Conservation (phyloP, 768 basidiomycete species). For the Russula abietina region DNA sequence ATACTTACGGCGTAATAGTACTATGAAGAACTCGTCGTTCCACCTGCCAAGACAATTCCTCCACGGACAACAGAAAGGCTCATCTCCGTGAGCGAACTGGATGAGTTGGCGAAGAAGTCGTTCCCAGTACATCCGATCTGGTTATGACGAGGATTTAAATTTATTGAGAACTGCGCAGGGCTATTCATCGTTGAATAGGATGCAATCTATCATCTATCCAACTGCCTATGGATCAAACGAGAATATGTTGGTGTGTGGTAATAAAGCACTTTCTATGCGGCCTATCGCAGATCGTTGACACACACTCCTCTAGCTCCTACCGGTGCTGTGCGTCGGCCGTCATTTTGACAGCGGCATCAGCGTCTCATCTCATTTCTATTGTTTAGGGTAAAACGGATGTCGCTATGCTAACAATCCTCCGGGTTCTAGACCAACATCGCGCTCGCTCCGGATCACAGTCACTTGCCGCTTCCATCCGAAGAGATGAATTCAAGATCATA, state of each 20-base stretch:
- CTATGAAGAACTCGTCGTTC: conserved; percentile 85
- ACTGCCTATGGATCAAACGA: conserved; percentile 94
- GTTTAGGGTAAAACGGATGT: conserved; percentile 96
- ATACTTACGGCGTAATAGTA: conserved; percentile 1
- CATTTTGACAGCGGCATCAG: background rate
- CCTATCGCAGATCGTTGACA: background rate
- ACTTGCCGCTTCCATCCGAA: conserved; percentile 49
- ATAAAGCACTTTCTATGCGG: conserved; percentile 16
- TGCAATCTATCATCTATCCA: conserved; percentile 92
- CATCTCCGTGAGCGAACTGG: conserved; percentile 65
- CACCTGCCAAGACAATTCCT: conserved; percentile 75
- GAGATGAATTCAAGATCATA: conserved; percentile 86
- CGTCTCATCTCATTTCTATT: conserved; percentile 3
- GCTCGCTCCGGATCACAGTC: conserved; percentile 28
- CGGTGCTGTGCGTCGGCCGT: conserved; percentile 68
- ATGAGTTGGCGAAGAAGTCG: conserved; percentile 69
- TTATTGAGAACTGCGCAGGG: conserved; percentile 44
- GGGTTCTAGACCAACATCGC: conserved; percentile 74
- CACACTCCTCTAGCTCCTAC: conserved; percentile 67
- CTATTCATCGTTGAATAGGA: conserved; percentile 81
- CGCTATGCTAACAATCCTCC: conserved; percentile 88
- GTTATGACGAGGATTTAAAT: background rate
- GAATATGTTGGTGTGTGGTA: conserved; percentile 91
- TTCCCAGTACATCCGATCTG: conserved; percentile 57
- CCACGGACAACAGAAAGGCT: conserved; percentile 65